These are phyloP conservation scores for Didymella arachidicola DNA, from an alignment of 2,329 filamentous ascomycete species.

Conservation along the genomic window DNA sequence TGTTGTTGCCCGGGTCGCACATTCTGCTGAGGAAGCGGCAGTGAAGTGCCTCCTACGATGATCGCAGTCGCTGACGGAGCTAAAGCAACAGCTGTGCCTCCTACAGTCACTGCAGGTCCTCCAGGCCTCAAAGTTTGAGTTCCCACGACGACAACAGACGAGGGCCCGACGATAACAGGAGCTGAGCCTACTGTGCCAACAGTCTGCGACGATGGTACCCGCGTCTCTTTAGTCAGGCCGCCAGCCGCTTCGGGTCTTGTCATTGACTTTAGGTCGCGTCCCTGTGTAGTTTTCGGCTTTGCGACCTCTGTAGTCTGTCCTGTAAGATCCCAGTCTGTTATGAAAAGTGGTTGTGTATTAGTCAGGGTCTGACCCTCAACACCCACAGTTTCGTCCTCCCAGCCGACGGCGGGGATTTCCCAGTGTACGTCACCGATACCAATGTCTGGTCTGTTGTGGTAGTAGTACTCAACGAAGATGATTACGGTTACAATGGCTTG, in stretches of 20 bases:
- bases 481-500: constrained; percentile 54
- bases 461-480: constrained; percentile 52
- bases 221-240: constrained; percentile 22
- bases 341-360: constrained; percentile 19
- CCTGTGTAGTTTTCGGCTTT: constrained; percentile 12
- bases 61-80: constrained; percentile 47
- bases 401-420: constrained; percentile 41
- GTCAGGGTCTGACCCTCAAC: constrained; percentile 15
- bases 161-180: constrained; percentile 36
- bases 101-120: constrained; percentile 40
- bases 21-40: constrained; percentile 17
- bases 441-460: constrained; percentile 30
- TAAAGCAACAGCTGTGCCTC: constrained; percentile 43
- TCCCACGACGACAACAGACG: constrained; percentile 40
- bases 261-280: constrained; percentile 30
- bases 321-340: constrained; percentile 27
- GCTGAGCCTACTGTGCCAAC: constrained; percentile 35
- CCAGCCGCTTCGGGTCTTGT: constrained; percentile 28
- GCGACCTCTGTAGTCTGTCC: constrained; percentile 27
- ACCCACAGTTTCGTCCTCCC: constrained; percentile 27
- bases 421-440: constrained; percentile 41
- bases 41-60: constrained; percentile 39
- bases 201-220: constrained; percentile 25
- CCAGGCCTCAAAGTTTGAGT: constrained; percentile 45
- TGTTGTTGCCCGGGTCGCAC: constrained; percentile 2